Base-by-base conservation (phyloP, 768 basidiomycete species). In the Multifurca ochricompacta region DNA sequence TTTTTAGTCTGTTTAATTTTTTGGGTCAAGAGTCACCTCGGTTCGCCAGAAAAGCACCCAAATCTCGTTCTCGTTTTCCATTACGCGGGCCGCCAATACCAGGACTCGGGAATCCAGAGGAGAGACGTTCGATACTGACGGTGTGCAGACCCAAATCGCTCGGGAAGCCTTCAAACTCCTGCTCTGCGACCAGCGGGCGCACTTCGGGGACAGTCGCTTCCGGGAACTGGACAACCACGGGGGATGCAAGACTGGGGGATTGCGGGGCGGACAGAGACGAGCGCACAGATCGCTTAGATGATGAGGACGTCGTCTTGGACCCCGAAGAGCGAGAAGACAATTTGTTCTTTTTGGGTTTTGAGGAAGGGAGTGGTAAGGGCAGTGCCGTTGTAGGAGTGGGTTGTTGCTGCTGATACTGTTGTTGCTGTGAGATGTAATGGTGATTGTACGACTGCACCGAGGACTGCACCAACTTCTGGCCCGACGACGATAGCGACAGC, bases 241-340 rank as follows among this genome's bases (percentile, higher is more conserved):
- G 74, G 0, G 77, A 74, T 5, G 67, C 2, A 74, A 73, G 6
- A 72, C 49, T 51, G 0, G 55, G 69, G 0, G 80, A 75, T 49
- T 77, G 74, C 0, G 78, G 76, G 3, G 72, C 70, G 6, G 67
- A 69, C 3, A 73, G 69, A 5, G 74, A 66, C 4, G 70, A 73
- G n/a, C 67, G 64, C 3, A n/a, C n/a, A n/a, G 77, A 72, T 16
- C 64, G 62, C 46, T 65, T 67, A 37, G 69, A 65, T 9, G 68
- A 63, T 1, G 63, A 21, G n/a, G n/a, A n/a, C 19, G 54, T 25
- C 9, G 56, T 62, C 50, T 60, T 59, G 11, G 68, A 56, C n/a
- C 47, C 32, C 2, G 48, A 41, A 3, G 67, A 66, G 37, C 59
- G 60, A 21, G n/a, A n/a, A 21, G 54, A 49, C 32, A 59, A 51